phyloP scores from a whole-genome alignment of 176 grass and related monocot species.

The Musa acuminata region DNA sequence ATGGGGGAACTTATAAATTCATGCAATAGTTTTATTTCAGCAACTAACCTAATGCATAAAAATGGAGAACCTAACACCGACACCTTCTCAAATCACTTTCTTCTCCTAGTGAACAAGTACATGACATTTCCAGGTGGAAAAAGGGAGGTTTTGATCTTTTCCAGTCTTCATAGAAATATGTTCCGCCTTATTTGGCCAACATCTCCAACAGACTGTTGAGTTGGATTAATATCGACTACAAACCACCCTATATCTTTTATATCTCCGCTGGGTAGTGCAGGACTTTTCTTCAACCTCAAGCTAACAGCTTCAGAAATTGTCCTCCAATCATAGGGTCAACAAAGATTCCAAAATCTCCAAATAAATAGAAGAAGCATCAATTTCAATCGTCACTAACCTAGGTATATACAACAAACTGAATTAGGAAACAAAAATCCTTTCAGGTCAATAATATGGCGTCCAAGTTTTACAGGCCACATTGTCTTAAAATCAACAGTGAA shows the following conservation, averaged over 20 bases:
- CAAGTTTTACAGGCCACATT: neutral
- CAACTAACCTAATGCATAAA: neutral
- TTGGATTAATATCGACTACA: too few species aligned
- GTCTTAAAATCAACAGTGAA: conserved; percentile 7
- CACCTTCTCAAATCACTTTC: neutral
- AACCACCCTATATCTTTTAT: neutral
- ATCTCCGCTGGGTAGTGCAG: neutral
- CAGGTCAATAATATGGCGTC: neutral
- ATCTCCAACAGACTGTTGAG: too few species aligned
- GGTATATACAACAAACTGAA: too few species aligned
- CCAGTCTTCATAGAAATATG: too few species aligned
- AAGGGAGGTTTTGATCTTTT: too few species aligned
- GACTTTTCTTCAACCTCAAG: neutral
- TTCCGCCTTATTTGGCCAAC: too few species aligned
- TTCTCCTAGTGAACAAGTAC: neutral
- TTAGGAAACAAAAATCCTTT: neutral
- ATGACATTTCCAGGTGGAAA: neutral
- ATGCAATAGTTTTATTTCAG: neutral
- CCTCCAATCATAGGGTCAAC: neutral
- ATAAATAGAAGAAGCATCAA: neutral
- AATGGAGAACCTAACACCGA: neutral
- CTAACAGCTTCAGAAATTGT: neutral
- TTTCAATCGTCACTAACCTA: too few species aligned
- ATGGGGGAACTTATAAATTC: neutral
- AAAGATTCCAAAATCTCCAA: neutral